Conservation (phyloP, 23 red algal species). For the Gracilaria vermiculophylla region DNA sequence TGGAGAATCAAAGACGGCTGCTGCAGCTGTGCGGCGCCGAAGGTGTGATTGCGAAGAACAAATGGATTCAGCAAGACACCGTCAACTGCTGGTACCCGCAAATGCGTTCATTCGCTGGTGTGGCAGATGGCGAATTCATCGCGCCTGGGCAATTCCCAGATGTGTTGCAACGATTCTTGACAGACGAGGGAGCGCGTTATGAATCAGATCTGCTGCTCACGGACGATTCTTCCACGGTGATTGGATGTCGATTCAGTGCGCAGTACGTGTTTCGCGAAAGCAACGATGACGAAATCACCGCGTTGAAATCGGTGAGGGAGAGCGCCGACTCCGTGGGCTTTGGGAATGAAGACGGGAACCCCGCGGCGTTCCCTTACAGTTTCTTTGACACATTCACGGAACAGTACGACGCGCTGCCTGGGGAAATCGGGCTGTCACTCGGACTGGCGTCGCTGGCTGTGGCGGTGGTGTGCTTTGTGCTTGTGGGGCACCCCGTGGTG, state of each 20-base stretch:
- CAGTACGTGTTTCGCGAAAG: constrained; percentile 36
- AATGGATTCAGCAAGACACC: constrained; percentile 32
- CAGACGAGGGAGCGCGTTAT: background rate
- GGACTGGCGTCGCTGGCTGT: constrained; percentile 66
- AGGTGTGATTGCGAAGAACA: constrained; percentile 48
- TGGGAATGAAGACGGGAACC: constrained; percentile 9
- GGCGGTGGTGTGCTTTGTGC: constrained; percentile 60
- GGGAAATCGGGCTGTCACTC: constrained; percentile 63
- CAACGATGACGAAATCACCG: constrained; percentile 61
- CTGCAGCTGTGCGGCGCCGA: constrained; percentile 33
- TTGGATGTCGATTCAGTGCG: constrained; percentile 22
- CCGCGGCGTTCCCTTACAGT: constrained; percentile 66
- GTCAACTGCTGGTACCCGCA: constrained; percentile 72
- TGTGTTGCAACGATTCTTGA: background rate
- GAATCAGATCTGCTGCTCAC: background rate
- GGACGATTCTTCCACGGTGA: background rate
- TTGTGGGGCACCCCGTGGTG: constrained; percentile 63
- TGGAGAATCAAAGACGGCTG: constrained; percentile 39
- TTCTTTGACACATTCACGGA: constrained; percentile 72
- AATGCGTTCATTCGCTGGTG: background rate
- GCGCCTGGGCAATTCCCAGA: background rate
- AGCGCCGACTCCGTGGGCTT: constrained; percentile 35
- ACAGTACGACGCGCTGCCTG: constrained; percentile 61
- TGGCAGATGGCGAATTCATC: background rate
- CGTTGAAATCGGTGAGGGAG: constrained; percentile 28